A percentile compares a stretch with the other conserved stretches of the same genome.
Evolutionary conservation across 2,329 filamentous ascomycete genomes (phyloP).

Genomic region (Parastagonospora nodorum): DNA sequence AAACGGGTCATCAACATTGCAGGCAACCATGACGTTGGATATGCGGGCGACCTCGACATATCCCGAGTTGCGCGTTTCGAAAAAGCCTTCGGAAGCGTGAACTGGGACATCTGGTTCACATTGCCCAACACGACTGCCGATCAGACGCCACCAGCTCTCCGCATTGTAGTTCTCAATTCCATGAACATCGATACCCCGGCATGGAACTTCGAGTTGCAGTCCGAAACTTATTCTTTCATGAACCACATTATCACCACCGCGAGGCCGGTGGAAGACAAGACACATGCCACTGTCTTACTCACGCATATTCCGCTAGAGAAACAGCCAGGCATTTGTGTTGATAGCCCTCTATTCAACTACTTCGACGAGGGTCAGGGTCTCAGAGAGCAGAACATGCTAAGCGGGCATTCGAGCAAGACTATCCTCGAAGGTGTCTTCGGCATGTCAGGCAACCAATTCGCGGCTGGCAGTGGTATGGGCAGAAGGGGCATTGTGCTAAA

Average conservation of each 20-base stretch:
- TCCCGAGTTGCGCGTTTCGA: constrained; percentile 81
- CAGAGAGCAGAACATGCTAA: constrained; percentile 90
- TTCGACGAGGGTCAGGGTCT: constrained; percentile 70
- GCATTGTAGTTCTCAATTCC: constrained; percentile 85
- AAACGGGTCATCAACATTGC: constrained; percentile 83
- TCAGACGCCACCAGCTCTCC: constrained; percentile 65
- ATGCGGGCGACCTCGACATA: constrained; percentile 86
- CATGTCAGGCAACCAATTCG: constrained; percentile 66
- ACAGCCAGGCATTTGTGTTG: constrained; percentile 77
- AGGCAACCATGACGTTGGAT: constrained; percentile 96
- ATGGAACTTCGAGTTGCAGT: constrained; percentile 68
- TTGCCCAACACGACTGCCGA: constrained; percentile 17
- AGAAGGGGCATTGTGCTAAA: constrained; percentile 81
- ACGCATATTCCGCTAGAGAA: constrained; percentile 95
- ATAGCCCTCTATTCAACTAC: constrained; percentile 82
- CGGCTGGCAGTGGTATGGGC: constrained; percentile 66
- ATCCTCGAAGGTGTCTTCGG: constrained; percentile 87
- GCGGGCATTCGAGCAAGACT: constrained; percentile 66
- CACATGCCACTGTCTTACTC: constrained; percentile 79
- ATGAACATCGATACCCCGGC: constrained; percentile 93
- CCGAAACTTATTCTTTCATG: constrained; percentile 77
- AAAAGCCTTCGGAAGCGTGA: constrained; percentile 79
- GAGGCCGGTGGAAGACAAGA: constrained; percentile 63
- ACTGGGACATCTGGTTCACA: constrained; percentile 82
- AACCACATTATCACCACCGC: constrained; percentile 69